Evolutionary conservation across 2,329 filamentous ascomycete species (phyloP).

Genomic region (Chrysoporthe puriensis): DNA sequence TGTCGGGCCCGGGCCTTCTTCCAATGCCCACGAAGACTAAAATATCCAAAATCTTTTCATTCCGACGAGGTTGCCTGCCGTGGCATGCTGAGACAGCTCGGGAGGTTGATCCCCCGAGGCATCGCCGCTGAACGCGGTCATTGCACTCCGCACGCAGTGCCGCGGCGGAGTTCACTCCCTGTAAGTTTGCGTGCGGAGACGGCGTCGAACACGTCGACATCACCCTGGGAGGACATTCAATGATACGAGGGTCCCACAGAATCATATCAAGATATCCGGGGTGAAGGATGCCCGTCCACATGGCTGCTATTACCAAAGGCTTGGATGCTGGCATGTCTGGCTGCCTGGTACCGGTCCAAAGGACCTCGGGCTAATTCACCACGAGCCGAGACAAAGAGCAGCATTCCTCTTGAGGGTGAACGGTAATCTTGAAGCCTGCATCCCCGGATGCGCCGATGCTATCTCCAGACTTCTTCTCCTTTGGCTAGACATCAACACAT

Average conservation of each 20-base stretch:
- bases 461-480: neutral
- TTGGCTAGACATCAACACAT: neutral
- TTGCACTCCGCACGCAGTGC: neutral
- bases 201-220: neutral
- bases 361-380: neutral
- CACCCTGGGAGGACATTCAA: neutral
- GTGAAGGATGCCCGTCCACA: neutral
- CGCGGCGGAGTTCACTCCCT: neutral
- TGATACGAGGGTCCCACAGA: neutral
- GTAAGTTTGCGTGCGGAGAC: neutral
- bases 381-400: neutral
- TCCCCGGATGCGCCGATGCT: neutral
- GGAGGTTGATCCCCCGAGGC: slow-evolving; percentile 11
- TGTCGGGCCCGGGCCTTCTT: no score
- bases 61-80: neutral
- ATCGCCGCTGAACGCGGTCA: neutral
- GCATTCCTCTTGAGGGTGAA: no score
- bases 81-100: neutral
- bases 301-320: neutral
- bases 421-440: neutral
- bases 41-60: neutral
- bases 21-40: no score
- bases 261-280: neutral
- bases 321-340: neutral
- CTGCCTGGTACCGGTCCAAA: neutral